Conservation (phyloP, 441 rosid genomes). For the Populus hybrid region DNA sequence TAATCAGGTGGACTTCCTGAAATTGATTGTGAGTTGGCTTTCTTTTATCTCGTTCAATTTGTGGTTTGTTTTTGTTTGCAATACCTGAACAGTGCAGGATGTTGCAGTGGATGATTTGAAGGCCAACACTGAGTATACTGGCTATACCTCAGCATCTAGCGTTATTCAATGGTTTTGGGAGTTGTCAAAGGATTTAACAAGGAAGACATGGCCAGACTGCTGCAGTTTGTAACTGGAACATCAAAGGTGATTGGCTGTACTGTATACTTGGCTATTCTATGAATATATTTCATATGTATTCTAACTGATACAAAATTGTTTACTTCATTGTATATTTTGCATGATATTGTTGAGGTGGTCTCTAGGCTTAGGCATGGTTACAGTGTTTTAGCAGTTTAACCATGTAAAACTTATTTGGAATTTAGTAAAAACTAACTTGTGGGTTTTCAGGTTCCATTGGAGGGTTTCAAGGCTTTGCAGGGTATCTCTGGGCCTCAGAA, state of each 20-base stretch:
- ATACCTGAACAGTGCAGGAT: conserved; percentile 10
- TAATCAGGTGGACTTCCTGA: conserved; percentile 99
- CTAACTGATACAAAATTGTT: neutral
- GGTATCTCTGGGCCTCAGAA: conserved; percentile 97
- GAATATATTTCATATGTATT: neutral
- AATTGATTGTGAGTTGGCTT: conserved; percentile 81
- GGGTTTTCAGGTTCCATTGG: conserved; percentile 80
- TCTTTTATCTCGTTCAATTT: conserved; percentile 2
- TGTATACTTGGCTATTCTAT: neutral
- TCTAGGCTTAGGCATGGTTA: too few relatives aligned
- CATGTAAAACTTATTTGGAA: neutral
- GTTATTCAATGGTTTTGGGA: conserved; percentile 99
- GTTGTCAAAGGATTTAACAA: conserved; percentile 85
- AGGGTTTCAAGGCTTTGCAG: conserved; percentile 92
- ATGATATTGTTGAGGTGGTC: neutral
- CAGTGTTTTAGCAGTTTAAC: neutral
- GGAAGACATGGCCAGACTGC: conserved; percentile 93
- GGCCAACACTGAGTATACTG: conserved; percentile 85
- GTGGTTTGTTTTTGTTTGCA: conserved; percentile 5
- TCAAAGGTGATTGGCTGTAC: conserved; percentile 61
- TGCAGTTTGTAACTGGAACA: conserved; percentile 97
- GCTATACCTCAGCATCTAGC: conserved; percentile 76
- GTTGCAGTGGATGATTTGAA: conserved; percentile 88
- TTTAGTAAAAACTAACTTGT: neutral
- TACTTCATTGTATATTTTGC: neutral